These are phyloP conservation scores for Penicillium cosmopolitanum DNA, from an alignment of 495 filamentous ascomycete genomes.

Conservation along the genomic window DNA sequence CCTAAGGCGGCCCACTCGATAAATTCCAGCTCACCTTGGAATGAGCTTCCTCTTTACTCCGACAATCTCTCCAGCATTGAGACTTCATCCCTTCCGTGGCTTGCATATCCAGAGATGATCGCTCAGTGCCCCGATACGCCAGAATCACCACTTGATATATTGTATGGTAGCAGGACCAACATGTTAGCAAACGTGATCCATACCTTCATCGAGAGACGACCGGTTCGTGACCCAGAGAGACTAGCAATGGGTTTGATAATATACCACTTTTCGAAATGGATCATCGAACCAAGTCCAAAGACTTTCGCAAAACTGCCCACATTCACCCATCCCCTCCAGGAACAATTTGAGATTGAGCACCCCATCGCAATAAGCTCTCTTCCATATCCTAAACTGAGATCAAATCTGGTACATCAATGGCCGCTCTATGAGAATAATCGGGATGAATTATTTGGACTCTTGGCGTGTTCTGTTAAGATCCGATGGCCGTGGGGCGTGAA, in stretches of 20 bases:
- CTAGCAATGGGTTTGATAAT: slow-evolving; percentile 27
- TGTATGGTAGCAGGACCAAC: slow-evolving; percentile 35
- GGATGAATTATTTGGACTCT: slow-evolving; percentile 29
- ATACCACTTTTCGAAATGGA: slow-evolving; percentile 32
- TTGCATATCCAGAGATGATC: slow-evolving; percentile 24
- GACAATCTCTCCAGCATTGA: slow-evolving; percentile 21
- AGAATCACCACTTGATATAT: slow-evolving; percentile 29
- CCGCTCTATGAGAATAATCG: slow-evolving; percentile 19
- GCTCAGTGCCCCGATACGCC: slow-evolving; percentile 24
- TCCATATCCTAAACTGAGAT: slow-evolving; percentile 27
- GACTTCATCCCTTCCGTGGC: slow-evolving; percentile 19
- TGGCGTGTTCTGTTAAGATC: slow-evolving; percentile 33
- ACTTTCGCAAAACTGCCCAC: slow-evolving; percentile 21
- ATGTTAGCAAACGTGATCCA: slow-evolving; percentile 32
- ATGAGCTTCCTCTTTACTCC: slow-evolving; percentile 25
- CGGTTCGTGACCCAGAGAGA: slow-evolving; percentile 33
- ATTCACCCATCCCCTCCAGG: slow-evolving; percentile 22
- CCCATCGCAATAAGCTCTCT: slow-evolving; percentile 25
- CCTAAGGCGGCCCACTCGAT: background rate
- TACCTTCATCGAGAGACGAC: slow-evolving; percentile 19
- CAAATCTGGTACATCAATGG: slow-evolving; percentile 31
- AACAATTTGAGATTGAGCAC: slow-evolving; percentile 28
- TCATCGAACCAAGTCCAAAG: slow-evolving; percentile 25
- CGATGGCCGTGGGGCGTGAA: slow-evolving; percentile 37
- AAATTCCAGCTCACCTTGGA: slow-evolving; percentile 14